Percentiles rank a stretch among this genome's conserved stretches.
Evolutionary conservation across 169 alveolate species (phyloP).

Genomic region (Eimeria sp.): DNA sequence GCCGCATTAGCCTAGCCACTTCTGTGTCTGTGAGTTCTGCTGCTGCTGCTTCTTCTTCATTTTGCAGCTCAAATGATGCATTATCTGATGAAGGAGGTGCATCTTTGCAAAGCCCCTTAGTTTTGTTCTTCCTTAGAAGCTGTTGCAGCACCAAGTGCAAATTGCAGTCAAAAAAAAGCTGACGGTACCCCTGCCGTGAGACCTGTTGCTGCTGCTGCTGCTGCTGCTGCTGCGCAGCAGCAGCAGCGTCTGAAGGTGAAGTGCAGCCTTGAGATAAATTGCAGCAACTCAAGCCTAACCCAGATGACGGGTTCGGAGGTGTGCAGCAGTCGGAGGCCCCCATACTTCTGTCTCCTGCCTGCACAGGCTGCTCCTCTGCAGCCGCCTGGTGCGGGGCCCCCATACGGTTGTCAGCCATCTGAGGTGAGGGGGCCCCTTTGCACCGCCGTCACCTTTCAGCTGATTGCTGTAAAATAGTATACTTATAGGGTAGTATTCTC

Average conservation of each 20-base stretch:
- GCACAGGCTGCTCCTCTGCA: neutral
- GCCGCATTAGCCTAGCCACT: conserved; percentile 58
- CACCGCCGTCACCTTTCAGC: too few relatives aligned
- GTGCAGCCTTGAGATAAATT: neutral
- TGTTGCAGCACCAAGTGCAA: conserved; percentile 46
- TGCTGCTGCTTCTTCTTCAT: neutral
- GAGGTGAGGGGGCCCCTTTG: neutral
- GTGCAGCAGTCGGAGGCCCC: neutral
- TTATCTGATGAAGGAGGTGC: neutral
- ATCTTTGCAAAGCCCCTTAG: neutral
- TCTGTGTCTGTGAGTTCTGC: conserved; percentile 34
- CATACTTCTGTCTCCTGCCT: neutral
- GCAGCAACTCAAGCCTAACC: neutral
- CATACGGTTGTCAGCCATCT: neutral
- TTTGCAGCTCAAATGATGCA: neutral
- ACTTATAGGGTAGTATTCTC: too few relatives aligned
- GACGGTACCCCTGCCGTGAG: conserved; percentile 23
- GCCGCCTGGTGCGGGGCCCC: neutral
- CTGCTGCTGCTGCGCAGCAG: neutral
- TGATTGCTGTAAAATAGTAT: too few relatives aligned
- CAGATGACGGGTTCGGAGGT: neutral
- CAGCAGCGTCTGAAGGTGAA: neutral
- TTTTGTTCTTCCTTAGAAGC: neutral
- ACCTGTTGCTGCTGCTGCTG: conserved; percentile 4
- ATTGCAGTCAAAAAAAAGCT: conserved; percentile 37